Evolutionary conservation across 805 yeast species (phyloP).

Genomic region (Metschnikowia chrysomelidarum): DNA sequence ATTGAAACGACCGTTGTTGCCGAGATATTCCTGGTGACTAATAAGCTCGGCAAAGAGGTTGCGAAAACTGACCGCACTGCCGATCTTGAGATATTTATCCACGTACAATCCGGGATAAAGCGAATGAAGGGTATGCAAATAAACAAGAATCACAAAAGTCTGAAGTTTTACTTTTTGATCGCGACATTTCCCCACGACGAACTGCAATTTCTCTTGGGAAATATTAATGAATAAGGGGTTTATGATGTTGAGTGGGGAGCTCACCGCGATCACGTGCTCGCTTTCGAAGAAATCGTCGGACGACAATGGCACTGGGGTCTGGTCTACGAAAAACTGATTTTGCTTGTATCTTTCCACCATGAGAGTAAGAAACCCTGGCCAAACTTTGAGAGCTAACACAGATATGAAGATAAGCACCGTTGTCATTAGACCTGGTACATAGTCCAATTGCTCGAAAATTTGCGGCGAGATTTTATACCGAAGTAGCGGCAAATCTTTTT

Average conservation of each 20-base stretch:
- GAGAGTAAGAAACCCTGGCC: slow-evolving; percentile 1
- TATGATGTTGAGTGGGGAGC: slow-evolving; percentile 4
- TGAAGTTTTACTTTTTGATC: slow-evolving; percentile 5
- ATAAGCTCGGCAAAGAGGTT: slow-evolving; percentile 1
- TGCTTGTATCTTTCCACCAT: slow-evolving; percentile 3
- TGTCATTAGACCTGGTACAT: not conserved
- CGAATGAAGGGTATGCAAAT: slow-evolving; percentile 5
- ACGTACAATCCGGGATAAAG: slow-evolving; percentile 5
- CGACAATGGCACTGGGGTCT: slow-evolving; percentile 1
- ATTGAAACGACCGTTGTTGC: slow-evolving; percentile 1
- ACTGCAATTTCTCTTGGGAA: not conserved
- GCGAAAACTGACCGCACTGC: slow-evolving; percentile 6
- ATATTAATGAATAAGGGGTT: slow-evolving; percentile 2
- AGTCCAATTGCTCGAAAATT: slow-evolving; percentile 1
- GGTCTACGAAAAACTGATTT: slow-evolving; percentile 5
- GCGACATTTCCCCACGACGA: slow-evolving; percentile 1
- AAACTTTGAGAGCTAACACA: not conserved
- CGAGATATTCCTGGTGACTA: slow-evolving; percentile 4
- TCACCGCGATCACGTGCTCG: not conserved
- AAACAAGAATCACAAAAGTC: slow-evolving; percentile 5
- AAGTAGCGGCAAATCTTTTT: slow-evolving; percentile 4
- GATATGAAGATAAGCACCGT: not conserved
- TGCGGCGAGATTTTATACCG: slow-evolving; percentile 3
- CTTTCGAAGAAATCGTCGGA: slow-evolving; percentile 3
- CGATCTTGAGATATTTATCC: slow-evolving; percentile 4